These are phyloP conservation scores for Coccomyxa sp. DNA, from an alignment of 139 green algal genomes.

Conservation along the genomic window DNA sequence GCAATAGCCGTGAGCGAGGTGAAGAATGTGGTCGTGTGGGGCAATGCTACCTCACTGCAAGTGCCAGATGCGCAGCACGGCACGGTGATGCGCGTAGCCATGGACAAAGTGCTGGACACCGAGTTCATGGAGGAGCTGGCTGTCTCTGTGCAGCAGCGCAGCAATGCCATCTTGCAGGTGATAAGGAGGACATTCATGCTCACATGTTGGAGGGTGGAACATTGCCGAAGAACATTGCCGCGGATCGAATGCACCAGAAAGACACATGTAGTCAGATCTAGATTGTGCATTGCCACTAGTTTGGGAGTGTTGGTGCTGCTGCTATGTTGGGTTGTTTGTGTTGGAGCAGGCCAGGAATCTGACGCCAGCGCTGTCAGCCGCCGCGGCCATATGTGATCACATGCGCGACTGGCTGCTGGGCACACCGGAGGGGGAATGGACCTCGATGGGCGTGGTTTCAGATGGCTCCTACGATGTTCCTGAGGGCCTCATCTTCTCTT, in stretches of 20 bases:
- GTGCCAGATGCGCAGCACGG: constrained; percentile 93
- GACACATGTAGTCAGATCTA: background rate
- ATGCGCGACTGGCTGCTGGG: constrained; percentile 85
- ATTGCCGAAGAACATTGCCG: background rate
- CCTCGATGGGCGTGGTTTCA: constrained; percentile 88
- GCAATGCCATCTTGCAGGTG: constrained; percentile 88
- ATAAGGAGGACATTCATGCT: background rate
- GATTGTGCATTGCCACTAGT: no score
- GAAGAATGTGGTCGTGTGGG: constrained; percentile 95
- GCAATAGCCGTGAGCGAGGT: constrained; percentile 65
- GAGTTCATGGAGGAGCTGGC: constrained; percentile 71
- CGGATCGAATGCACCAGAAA: background rate
- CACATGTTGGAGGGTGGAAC: no score
- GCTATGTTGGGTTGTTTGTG: background rate
- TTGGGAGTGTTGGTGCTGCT: background rate
- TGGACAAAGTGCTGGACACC: constrained; percentile 74
- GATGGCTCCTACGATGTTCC: constrained; percentile 76
- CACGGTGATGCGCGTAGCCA: constrained; percentile 55
- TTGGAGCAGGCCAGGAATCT: constrained; percentile 63
- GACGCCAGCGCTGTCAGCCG: constrained; percentile 81
- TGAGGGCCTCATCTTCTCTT: constrained; percentile 75
- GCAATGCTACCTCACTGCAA: constrained; percentile 84
- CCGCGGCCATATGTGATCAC: constrained; percentile 84
- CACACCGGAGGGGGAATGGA: constrained; percentile 59
- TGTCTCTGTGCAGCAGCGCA: constrained; percentile 76